phyloP scores from a whole-genome alignment of 1,284 basidiomycete genomes.

The Athelia psychrophila region DNA sequence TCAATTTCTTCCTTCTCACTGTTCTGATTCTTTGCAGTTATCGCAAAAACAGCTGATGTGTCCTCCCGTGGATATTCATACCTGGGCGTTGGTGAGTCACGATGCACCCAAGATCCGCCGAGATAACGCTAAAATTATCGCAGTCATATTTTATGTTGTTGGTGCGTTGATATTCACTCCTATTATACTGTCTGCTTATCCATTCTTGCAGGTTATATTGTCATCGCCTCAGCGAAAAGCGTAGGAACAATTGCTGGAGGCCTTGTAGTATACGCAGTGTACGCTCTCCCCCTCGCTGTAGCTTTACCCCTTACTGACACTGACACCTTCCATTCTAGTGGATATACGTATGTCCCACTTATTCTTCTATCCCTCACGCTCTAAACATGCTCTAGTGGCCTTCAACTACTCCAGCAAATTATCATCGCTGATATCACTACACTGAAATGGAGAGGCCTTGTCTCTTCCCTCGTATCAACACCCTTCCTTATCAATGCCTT shows the following conservation, averaged over 20 bases:
- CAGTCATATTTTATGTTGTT: conserved; percentile 56
- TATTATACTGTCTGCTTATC: background rate
- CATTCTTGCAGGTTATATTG: conserved; percentile 48
- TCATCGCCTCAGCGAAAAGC: conserved; percentile 63
- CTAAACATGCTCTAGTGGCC: conserved; percentile 35
- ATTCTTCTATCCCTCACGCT: background rate
- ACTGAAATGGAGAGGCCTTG: conserved; percentile 75
- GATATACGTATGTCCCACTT: conserved; percentile 44
- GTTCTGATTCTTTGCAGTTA: conserved; percentile 29
- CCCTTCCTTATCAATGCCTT: conserved; percentile 72
- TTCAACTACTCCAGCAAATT: conserved; percentile 74
- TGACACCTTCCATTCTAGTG: conserved; percentile 29
- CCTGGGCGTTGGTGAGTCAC: conserved; percentile 56
- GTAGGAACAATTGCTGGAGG: conserved; percentile 53
- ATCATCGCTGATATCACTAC: conserved; percentile 81
- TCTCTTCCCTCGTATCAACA: conserved; percentile 59
- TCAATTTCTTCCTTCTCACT: no score
- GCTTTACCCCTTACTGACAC: conserved; percentile 1
- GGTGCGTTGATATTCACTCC: conserved; percentile 25
- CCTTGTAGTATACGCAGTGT: conserved; percentile 57
- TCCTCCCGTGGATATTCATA: conserved; percentile 59
- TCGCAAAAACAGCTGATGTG: conserved; percentile 79
- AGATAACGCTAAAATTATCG: background rate
- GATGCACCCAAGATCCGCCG: background rate
- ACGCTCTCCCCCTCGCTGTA: conserved; percentile 13